Evolutionary conservation across 441 rosid genomes (phyloP).

Genomic region (Euphorbia neoarborescens): DNA sequence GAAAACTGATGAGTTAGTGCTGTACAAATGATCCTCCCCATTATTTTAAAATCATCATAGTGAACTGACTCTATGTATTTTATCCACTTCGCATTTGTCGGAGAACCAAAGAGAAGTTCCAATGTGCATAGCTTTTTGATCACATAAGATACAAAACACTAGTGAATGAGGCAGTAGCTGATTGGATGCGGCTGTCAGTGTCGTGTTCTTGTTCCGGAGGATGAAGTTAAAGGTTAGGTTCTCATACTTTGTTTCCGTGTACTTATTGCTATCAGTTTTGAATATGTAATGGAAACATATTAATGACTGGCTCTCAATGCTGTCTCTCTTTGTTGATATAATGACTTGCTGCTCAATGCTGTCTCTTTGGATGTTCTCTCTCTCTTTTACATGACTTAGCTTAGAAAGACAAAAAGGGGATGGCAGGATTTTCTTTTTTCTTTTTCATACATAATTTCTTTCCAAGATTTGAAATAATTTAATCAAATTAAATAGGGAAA

Average conservation of each 20-base stretch:
- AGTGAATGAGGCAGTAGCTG: not conserved
- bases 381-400: too few species aligned
- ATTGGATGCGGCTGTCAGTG: not conserved
- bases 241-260: not conserved
- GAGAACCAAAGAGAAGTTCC: not conserved
- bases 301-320: not conserved
- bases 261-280: not conserved
- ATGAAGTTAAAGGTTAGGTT: not conserved
- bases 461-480: too few species aligned
- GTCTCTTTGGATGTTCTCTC: too few species aligned
- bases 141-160: not conserved
- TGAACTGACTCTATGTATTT: not conserved
- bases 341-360: too few species aligned
- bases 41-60: constrained; percentile 7
- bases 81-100: not conserved
- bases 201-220: not conserved
- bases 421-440: too few species aligned
- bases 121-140: constrained; percentile 4
- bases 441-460: too few species aligned
- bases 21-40: not conserved
- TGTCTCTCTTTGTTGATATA: too few species aligned
- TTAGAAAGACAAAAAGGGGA: too few species aligned
- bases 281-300: not conserved
- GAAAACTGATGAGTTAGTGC: constrained; percentile 44
- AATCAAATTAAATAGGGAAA: too few species aligned